Conservation (phyloP, 495 filamentous ascomycete genomes). For the Daldinia concentrica region DNA sequence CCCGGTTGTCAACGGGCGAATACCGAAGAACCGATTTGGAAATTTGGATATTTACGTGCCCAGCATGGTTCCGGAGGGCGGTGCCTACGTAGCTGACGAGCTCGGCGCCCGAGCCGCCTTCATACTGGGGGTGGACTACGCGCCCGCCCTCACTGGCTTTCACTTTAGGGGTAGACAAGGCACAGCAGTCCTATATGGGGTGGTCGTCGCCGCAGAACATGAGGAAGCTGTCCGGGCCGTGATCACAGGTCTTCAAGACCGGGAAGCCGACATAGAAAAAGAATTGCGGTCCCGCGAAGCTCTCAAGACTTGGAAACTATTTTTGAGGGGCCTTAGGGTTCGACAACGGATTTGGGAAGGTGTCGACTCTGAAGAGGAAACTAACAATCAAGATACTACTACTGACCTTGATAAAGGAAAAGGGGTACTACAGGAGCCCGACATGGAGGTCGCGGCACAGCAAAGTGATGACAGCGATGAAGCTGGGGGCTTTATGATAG, state of each 20-base stretch:
- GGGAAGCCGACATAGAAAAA: constrained; percentile 65
- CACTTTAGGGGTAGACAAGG: constrained; percentile 82
- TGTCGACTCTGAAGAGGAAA: constrained; percentile 53
- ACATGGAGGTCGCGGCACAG: constrained; percentile 26
- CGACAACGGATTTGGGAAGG: constrained; percentile 73
- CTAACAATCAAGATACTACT: constrained; percentile 1
- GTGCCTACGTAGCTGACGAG: constrained; percentile 68
- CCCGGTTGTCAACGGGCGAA: constrained; percentile 73
- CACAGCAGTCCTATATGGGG: constrained; percentile 79
- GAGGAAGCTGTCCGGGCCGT: constrained; percentile 76
- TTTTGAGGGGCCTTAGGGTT: constrained; percentile 80
- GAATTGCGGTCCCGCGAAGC: constrained; percentile 64
- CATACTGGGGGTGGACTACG: constrained; percentile 84
- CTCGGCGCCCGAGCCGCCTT: constrained; percentile 76
- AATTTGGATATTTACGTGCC: constrained; percentile 94
- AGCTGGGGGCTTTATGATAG: constrained; percentile 48
- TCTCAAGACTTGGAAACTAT: constrained; percentile 77
- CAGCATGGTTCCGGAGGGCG: constrained; percentile 89
- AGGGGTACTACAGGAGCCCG: constrained; percentile 26
- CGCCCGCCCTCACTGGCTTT: constrained; percentile 90
- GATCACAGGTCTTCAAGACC: constrained; percentile 68
- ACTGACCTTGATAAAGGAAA: constrained; percentile 29
- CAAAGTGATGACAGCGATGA: constrained; percentile 38
- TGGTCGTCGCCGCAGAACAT: constrained; percentile 76
- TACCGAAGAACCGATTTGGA: constrained; percentile 87